A percentile compares a stretch with the other conserved stretches of the same genome.
Conservation (phyloP, 768 basidiomycete genomes). For the Suillus decipiens region DNA sequence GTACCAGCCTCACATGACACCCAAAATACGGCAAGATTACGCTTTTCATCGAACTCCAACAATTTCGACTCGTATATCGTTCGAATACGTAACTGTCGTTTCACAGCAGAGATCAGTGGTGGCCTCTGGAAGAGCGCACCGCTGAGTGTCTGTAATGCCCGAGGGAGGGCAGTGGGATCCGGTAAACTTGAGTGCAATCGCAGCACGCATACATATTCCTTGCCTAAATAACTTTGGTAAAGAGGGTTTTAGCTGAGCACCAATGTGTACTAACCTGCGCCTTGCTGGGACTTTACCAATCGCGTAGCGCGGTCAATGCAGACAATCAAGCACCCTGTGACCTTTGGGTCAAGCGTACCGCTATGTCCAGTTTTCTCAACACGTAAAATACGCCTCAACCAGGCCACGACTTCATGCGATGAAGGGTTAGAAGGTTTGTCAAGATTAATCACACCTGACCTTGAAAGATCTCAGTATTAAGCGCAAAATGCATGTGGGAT, state of each 20-base stretch:
- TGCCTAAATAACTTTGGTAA: constrained; percentile 51
- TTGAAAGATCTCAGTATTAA: constrained; percentile 32
- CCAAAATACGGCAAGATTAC: constrained; percentile 97
- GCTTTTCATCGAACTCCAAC: constrained; percentile 95
- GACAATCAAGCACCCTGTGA: constrained; percentile 97
- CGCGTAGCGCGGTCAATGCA: constrained; percentile 99
- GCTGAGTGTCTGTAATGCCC: constrained; percentile 94
- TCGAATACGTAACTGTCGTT: constrained; percentile 94
- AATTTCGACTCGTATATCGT: constrained; percentile 97
- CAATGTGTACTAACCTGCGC: constrained; percentile 69
- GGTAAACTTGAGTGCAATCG: constrained; percentile 85
- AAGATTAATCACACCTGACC: constrained; percentile 97
- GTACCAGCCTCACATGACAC: constrained; percentile 98
- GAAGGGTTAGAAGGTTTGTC: constrained; percentile 99
- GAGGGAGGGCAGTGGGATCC: constrained; percentile 82
- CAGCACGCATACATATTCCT: constrained; percentile 97
- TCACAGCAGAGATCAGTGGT: constrained; percentile 97
- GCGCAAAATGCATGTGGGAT: not conserved
- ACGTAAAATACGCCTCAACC: constrained; percentile 94
- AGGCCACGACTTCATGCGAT: constrained; percentile 98
- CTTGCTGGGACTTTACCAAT: constrained; percentile 97
- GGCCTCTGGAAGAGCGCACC: constrained; percentile 99
- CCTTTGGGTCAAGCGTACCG: constrained; percentile 98
- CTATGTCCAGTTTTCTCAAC: constrained; percentile 99
- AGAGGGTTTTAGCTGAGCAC: constrained; percentile 1